phyloP scores from a whole-genome alignment of 2,329 filamentous ascomycete species.

The Reticulascus tulasneorum region DNA sequence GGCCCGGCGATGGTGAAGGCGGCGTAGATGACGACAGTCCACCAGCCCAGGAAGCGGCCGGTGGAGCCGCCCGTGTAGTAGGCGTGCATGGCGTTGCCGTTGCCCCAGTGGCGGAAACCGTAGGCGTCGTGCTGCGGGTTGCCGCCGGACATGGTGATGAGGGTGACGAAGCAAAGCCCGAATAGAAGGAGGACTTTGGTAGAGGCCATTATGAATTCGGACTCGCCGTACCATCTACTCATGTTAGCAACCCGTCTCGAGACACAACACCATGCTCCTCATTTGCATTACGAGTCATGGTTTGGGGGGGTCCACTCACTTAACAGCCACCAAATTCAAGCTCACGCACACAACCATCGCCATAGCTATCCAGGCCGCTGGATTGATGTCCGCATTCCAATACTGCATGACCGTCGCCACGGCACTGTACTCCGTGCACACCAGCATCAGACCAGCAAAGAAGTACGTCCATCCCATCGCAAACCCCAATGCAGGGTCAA shows the following conservation, averaged over 20 bases:
- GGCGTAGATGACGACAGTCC: constrained; percentile 57
- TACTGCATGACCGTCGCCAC: constrained; percentile 41
- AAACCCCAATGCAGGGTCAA: constrained; percentile 55
- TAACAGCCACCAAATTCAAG: constrained; percentile 44
- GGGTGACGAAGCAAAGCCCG: constrained; percentile 58
- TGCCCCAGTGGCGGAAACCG: constrained; percentile 57
- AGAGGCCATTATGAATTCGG: constrained; percentile 54
- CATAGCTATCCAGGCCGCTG: constrained; percentile 46
- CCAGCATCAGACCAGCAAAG: constrained; percentile 41
- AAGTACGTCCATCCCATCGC: constrained; percentile 46
- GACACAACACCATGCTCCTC: too few relatives aligned
- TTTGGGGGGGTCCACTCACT: too few relatives aligned
- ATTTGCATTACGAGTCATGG: too few relatives aligned
- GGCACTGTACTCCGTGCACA: constrained; percentile 41
- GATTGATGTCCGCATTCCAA: constrained; percentile 37
- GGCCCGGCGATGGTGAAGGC: constrained; percentile 66
- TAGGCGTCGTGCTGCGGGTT: constrained; percentile 61
- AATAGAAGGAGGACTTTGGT: constrained; percentile 44
- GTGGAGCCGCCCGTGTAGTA: constrained; percentile 42
- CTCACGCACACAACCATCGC: constrained; percentile 40
- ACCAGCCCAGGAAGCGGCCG: constrained; percentile 59
- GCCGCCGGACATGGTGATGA: constrained; percentile 65
- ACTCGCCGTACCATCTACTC: constrained; percentile 40
- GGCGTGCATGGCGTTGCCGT: constrained; percentile 25
- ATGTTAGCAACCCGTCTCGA: too few relatives aligned